These are phyloP conservation scores for Tubosaeta brunneosetosa DNA, from an alignment of 768 basidiomycete species.

Conservation along the genomic window DNA sequence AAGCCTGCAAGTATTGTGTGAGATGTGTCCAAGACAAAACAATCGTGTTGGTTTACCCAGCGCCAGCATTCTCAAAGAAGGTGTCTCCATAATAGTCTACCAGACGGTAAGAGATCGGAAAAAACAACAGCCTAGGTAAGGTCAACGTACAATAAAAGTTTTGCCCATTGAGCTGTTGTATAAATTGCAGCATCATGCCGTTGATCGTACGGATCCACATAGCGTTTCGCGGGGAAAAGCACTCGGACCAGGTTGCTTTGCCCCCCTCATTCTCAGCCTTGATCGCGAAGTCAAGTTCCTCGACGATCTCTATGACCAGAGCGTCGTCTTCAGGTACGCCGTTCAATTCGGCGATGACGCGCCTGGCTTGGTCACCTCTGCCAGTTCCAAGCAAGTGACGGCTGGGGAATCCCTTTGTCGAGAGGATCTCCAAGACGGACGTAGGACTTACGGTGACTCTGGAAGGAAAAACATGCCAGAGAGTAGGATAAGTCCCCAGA, in stretches of 20 bases:
- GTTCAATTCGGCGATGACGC: conserved; percentile 64
- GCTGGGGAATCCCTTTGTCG: conserved; percentile 29
- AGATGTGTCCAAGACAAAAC: not conserved
- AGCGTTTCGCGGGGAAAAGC: conserved; percentile 63
- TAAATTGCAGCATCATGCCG: conserved; percentile 81
- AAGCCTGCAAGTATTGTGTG: conserved; percentile 34
- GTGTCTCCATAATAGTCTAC: conserved; percentile 78
- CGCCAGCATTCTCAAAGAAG: conserved; percentile 74
- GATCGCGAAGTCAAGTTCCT: conserved; percentile 64
- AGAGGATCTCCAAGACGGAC: not conserved
- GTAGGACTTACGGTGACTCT: conserved; percentile 60
- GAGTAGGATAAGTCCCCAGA: conserved; percentile 63
- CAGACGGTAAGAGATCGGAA: not conserved
- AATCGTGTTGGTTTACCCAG: conserved; percentile 37
- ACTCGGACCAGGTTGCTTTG: conserved; percentile 74
- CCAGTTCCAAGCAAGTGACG: conserved; percentile 66
- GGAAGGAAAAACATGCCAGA: conserved; percentile 73
- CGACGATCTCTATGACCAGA: conserved; percentile 54
- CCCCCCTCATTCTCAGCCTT: conserved; percentile 74
- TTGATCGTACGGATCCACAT: conserved; percentile 72
- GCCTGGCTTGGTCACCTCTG: conserved; percentile 48
- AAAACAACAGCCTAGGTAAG: not conserved
- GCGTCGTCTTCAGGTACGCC: conserved; percentile 54
- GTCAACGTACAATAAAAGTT: conserved; percentile 65
- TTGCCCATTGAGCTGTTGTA: conserved; percentile 77